phyloP scores from a whole-genome alignment of 78 protist genomes.

The Trichosphaerium sp. region DNA sequence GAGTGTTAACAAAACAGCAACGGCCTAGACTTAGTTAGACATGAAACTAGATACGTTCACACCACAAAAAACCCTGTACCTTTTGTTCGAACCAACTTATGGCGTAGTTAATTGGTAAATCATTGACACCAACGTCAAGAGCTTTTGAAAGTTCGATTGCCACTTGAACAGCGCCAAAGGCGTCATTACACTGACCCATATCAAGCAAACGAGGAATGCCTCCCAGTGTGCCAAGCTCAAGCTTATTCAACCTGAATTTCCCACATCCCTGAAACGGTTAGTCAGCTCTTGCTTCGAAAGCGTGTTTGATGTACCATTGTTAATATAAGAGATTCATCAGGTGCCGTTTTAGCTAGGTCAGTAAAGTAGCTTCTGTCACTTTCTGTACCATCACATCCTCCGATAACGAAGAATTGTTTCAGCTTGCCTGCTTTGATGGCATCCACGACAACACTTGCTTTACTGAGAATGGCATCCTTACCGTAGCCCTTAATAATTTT shows the following conservation, averaged over 20 bases:
- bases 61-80: constrained; percentile 48
- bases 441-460: constrained; percentile 44
- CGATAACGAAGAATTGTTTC: constrained; percentile 55
- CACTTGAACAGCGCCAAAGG: constrained; percentile 59
- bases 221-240: constrained; percentile 47
- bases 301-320: constrained; percentile 22
- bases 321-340: constrained; percentile 32
- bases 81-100: constrained; percentile 79
- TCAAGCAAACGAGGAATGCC: constrained; percentile 79
- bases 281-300: neutral
- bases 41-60: constrained; percentile 19
- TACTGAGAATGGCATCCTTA: constrained; percentile 20
- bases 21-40: constrained; percentile 75
- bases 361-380: constrained; percentile 57
- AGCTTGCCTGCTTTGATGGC: constrained; percentile 49
- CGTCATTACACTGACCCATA: constrained; percentile 86
- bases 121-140: constrained; percentile 20
- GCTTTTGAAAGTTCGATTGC: constrained; percentile 52
- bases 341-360: constrained; percentile 31
- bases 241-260: constrained; percentile 48
- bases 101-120: constrained; percentile 48
- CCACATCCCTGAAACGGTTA: constrained; percentile 41
- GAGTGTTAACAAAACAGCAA: constrained; percentile 57
- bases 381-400: constrained; percentile 80
- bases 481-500: constrained; percentile 28